A percentile compares a stretch with the other conserved stretches of the same genome.
These are phyloP conservation scores for Adansonia digitata DNA, from an alignment of 345 rosid species.

Conservation along the genomic window DNA sequence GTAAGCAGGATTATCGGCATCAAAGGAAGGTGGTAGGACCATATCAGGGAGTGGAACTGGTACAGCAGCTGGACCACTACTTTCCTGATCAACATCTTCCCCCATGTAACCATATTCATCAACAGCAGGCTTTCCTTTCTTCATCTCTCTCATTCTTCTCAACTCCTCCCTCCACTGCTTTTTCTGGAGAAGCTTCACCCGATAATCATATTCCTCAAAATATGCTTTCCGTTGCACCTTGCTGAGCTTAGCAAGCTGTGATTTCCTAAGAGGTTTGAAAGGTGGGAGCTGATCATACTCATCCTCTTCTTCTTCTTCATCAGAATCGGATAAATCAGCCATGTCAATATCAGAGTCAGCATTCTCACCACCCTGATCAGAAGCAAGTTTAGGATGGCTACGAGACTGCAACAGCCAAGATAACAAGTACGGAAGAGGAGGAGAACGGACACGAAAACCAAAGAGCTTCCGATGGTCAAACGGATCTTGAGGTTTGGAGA, in stretches of 20 bases:
- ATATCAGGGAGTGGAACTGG: slow-evolving; percentile 88
- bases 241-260: slow-evolving; percentile 74
- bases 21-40: slow-evolving; percentile 88
- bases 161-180: slow-evolving; percentile 89
- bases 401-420: slow-evolving; percentile 97
- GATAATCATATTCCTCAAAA: slow-evolving; percentile 88
- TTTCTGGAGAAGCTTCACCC: slow-evolving; percentile 90
- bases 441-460: slow-evolving; percentile 80
- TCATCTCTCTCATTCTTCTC: slow-evolving; percentile 76
- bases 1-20: slow-evolving; percentile 74
- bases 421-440: slow-evolving; percentile 87
- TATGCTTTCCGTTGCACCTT: slow-evolving; percentile 79
- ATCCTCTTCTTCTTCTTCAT: slow-evolving; percentile 78
- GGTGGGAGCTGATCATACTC: slow-evolving; percentile 94
- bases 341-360: slow-evolving; percentile 78
- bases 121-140: slow-evolving; percentile 54
- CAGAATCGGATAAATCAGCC: slow-evolving; percentile 75
- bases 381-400: slow-evolving; percentile 67
- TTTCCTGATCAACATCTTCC: slow-evolving; percentile 71
- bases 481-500: slow-evolving; percentile 75
- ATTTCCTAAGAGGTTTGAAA: slow-evolving; percentile 76
- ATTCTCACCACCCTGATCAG: slow-evolving; percentile 77
- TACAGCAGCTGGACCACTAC: slow-evolving; percentile 74
- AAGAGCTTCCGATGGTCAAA: slow-evolving; percentile 75
- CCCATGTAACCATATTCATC: slow-evolving; percentile 53